Evolutionary conservation across 108 stramenopile genomes (phyloP).

Genomic region (Epithemia pelagica): DNA sequence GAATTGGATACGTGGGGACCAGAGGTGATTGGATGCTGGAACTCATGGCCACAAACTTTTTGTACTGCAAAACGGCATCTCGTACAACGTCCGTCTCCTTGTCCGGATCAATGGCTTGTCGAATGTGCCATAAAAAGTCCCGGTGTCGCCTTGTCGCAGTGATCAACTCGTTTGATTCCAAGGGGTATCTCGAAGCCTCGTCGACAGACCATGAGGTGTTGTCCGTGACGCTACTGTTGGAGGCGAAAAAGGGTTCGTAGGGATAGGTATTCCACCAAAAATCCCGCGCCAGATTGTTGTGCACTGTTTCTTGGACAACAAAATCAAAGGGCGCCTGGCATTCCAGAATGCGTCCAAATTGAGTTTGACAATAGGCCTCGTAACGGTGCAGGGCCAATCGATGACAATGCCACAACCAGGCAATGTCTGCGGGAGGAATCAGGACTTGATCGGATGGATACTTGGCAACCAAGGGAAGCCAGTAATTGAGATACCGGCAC

Average conservation of each 20-base stretch:
- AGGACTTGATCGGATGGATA: background rate
- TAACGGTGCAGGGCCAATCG: constrained; percentile 45
- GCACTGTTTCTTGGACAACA: too few species aligned
- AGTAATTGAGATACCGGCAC: constrained; percentile 20
- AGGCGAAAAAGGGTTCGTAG: too few species aligned
- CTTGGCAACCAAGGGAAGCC: constrained; percentile 25
- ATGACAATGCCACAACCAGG: constrained; percentile 67
- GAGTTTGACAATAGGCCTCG: constrained; percentile 14
- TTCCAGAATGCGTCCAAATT: constrained; percentile 3
- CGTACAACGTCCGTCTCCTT: constrained; percentile 22
- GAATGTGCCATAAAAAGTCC: constrained; percentile 51
- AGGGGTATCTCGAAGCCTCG: constrained; percentile 27
- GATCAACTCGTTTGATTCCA: too few species aligned
- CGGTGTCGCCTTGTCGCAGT: constrained; percentile 29
- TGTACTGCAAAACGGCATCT: too few species aligned
- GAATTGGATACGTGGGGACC: constrained; percentile 61
- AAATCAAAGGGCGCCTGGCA: background rate
- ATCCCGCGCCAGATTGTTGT: too few species aligned
- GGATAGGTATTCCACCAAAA: too few species aligned
- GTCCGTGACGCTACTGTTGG: too few species aligned
- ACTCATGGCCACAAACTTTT: constrained; percentile 5
- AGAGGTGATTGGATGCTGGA: background rate
- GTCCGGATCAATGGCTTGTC: constrained; percentile 24
- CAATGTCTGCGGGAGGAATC: constrained; percentile 47
- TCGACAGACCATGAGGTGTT: too few species aligned